Evolutionary conservation across 495 filamentous ascomycete species (phyloP), one percentile per base, ranked within the genome.

Genomic region (Glonium stellatum): DNA sequence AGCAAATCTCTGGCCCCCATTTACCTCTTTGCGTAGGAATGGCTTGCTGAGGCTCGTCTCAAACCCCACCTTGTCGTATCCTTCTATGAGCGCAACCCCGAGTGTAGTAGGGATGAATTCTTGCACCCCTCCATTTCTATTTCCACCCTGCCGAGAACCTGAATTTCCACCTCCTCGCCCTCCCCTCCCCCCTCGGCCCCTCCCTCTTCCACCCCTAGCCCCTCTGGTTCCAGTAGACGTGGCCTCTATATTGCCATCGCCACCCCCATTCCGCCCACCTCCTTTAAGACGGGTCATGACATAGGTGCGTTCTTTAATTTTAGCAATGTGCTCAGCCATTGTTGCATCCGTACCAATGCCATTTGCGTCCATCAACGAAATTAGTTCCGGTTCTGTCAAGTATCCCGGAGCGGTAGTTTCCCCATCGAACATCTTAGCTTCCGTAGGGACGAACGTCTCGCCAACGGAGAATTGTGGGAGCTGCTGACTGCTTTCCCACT

Each of bases 261-360:
- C 73, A 63, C 37, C 77, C 71, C 22, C 71, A n/a, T n/a, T n/a
- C 39, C 66, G 67, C 10, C 71, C 74, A 55, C 71, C 71, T 25
- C 69, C 69, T 25, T 71, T 75, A n/a, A 80, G 71, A 34, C 84
- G 74, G 1, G 83, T 83, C 46, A 80, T 80, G 23, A 90, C 90
- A 68, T 98, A 98, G 50, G 89, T 76, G 31, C 93, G 77, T 42
- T 92, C 84, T 72, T 96, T 90, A 71, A 98, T 92, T 70, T 95
- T 97, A 46, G 87, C 82, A 68, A 98, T 97, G 70, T 98, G 93
- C 64, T 98, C 93, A 0, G 93, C 92, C 95, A 98, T 98, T 0
- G 93, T 97, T 11, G 93, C 93, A 74, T 98, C 93, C 4, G 93
- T 98, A 15, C 93, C 93, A 66, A 98, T 98, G 11, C 93, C 93